phyloP scores from a whole-genome alignment of 768 basidiomycete genomes.

The Podaxis pistillaris region DNA sequence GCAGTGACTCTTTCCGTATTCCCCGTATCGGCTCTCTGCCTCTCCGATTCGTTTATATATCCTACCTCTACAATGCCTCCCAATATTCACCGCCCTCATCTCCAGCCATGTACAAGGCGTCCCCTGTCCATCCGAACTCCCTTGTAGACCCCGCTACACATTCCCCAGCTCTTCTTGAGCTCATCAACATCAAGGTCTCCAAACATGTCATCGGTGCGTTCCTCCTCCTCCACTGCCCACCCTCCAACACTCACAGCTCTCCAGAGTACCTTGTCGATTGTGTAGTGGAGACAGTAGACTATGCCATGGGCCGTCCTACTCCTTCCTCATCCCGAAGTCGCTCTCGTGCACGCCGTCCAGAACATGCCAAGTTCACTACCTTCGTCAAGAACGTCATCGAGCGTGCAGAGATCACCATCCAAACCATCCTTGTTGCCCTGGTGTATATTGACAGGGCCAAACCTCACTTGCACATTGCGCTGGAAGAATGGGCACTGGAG shows the following conservation, averaged over 20 bases:
- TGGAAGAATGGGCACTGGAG: constrained; percentile 86
- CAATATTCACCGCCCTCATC: constrained; percentile 13
- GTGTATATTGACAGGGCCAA: constrained; percentile 78
- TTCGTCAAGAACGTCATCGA: constrained; percentile 68
- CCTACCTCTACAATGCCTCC: constrained; percentile 1
- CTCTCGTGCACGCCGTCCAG: constrained; percentile 41
- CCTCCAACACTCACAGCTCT: constrained; percentile 10
- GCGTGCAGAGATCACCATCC: constrained; percentile 70
- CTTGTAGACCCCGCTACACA: constrained; percentile 66
- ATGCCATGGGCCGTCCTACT: constrained; percentile 67
- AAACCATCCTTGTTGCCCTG: constrained; percentile 67
- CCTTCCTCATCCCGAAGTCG: constrained; percentile 52
- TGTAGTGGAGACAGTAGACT: constrained; percentile 73
- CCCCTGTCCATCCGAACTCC: constrained; percentile 37
- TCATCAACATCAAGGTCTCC: constrained; percentile 64
- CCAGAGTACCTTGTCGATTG: constrained; percentile 72
- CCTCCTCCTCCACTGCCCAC: neutral
- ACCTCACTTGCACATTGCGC: constrained; percentile 76
- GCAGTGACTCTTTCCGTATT: constrained; percentile 26
- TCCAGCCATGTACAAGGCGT: constrained; percentile 6
- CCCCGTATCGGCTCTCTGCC: constrained; percentile 31
- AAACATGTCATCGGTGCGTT: constrained; percentile 63
- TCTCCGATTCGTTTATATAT: constrained; percentile 34
- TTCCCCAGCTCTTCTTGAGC: constrained; percentile 64
- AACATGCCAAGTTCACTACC: constrained; percentile 56